Evolutionary conservation across 306 rosid genomes (phyloP), one percentile per base, ranked within the genome.

Genomic region (Luffa acutangula): DNA sequence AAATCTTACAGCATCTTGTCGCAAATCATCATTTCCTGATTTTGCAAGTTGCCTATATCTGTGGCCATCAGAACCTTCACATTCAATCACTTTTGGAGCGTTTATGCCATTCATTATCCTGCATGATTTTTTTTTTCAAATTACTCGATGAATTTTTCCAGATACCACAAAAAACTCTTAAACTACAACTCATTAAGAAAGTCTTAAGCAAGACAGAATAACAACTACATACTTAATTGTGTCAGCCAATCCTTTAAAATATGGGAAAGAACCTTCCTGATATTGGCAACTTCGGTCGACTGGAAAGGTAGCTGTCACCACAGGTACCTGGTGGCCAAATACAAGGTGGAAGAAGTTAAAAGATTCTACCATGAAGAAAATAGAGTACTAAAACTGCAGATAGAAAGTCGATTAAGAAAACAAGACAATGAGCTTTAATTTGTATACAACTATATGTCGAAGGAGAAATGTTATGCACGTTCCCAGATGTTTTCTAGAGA

Each of bases 81-180:
- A 92, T 78, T 90, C 96, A 20, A 94, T 91, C 83, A 94, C 98
- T 85, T 94, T 94, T 43, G 98, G 98, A 84, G 98, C 97, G 82
- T 94, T 94, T 80, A 92, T 80, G 80, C 98, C 98, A 87, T 86
- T 90, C 98, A 94, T 94, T 81, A 94, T 85, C 86, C 98, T 94
- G 92, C 45, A 84, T 60, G 67, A 57, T 71, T 81, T 69, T 4
- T 15, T 6, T 2, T 6, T 2, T 13, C 46, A 71, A 46, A 45
- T 20, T 13, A n/a, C 41, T 4, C 33, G 5, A 71, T 45, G 57
- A 71, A 11, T 10, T 71, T 70, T 70, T 45, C 76, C 41, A 46
- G 57, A 48, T 73, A 15, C 21, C 60, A 73, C 59, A 73, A 71
- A 45, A 12, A 46, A 73, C 43, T 49, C 49, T 13, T 51, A 73